Conservation (phyloP, 2,329 filamentous ascomycete genomes). For the Thielaviopsis euricoi region DNA sequence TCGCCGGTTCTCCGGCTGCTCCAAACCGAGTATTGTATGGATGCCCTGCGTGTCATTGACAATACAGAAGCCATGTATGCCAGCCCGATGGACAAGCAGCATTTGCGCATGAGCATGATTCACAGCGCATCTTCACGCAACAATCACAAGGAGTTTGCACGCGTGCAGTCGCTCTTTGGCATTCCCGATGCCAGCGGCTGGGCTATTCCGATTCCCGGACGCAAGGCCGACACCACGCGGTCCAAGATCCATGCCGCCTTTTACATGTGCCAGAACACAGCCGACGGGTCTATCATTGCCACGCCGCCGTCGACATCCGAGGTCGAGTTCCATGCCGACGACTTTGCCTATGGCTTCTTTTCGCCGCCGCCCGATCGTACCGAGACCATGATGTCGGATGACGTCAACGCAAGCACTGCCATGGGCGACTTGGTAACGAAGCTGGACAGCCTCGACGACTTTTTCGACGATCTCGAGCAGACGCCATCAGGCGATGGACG, state of each 20-base stretch:
- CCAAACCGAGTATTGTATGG: constrained; percentile 85
- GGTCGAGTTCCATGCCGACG: constrained; percentile 83
- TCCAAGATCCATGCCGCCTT: constrained; percentile 92
- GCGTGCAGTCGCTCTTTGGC: constrained; percentile 85
- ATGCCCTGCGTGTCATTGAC: constrained; percentile 81
- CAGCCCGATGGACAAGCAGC: constrained; percentile 82
- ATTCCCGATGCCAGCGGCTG: constrained; percentile 92
- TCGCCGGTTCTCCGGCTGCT: constrained; percentile 78
- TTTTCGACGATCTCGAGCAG: constrained; percentile 54
- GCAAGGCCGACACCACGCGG: constrained; percentile 72
- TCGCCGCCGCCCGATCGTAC: constrained; percentile 58
- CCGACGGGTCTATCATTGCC: constrained; percentile 22
- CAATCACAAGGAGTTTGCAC: constrained; percentile 85
- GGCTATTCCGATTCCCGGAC: constrained; percentile 86
- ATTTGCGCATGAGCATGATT: constrained; percentile 96
- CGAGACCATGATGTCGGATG: constrained; percentile 86
- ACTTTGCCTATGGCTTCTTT: constrained; percentile 69
- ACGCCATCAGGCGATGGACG: constrained; percentile 39
- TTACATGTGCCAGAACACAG: constrained; percentile 69
- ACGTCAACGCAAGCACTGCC: constrained; percentile 52
- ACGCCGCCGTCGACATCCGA: constrained; percentile 61
- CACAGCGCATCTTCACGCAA: constrained; percentile 60
- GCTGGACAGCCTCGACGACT: constrained; percentile 64
- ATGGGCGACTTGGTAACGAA: constrained; percentile 72
- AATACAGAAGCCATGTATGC: constrained; percentile 90